Conservation (phyloP, 805 yeast species). For the Candida xiaguanensis region DNA sequence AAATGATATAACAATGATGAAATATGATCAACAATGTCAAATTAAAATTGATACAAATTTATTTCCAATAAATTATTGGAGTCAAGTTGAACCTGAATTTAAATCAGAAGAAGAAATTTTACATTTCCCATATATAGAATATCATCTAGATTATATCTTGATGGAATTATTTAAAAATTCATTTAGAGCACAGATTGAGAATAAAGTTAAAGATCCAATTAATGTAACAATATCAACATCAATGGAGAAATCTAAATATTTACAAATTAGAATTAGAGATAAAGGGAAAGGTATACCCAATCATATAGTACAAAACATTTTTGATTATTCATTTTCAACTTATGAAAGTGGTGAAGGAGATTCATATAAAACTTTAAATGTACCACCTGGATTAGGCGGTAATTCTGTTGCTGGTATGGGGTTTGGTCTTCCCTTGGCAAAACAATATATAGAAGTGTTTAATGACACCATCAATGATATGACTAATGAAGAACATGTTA, state of each 20-base stretch:
- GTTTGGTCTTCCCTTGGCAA: slow-evolving; percentile 85
- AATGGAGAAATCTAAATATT: slow-evolving; percentile 30
- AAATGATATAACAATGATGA: slow-evolving; percentile 76
- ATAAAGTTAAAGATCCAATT: slow-evolving; percentile 37
- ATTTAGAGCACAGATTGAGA: slow-evolving; percentile 83
- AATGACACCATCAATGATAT: slow-evolving; percentile 23
- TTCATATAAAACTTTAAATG: slow-evolving; percentile 57
- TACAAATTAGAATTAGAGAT: slow-evolving; percentile 78
- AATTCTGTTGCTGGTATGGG: slow-evolving; percentile 91
- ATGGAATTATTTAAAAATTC: slow-evolving; percentile 87
- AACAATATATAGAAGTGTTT: slow-evolving; percentile 39
- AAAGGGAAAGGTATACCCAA: slow-evolving; percentile 86
- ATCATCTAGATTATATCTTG: slow-evolving; percentile 82
- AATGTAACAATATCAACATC: slow-evolving; percentile 35
- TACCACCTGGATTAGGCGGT: slow-evolving; percentile 69
- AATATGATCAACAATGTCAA: slow-evolving; percentile 73
- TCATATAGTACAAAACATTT: slow-evolving; percentile 59
- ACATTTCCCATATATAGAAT: slow-evolving; percentile 75
- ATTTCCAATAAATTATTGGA: slow-evolving; percentile 27
- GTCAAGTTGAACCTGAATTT: slow-evolving; percentile 20
- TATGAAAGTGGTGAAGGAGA: slow-evolving; percentile 60
- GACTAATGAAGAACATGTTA: slow-evolving; percentile 11
- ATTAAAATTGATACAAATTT: slow-evolving; percentile 48
- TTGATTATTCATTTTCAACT: slow-evolving; percentile 84
- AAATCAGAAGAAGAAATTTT: slow-evolving; percentile 47